These are phyloP conservation scores for Boletus tomentosulus DNA, from an alignment of 768 basidiomycete species.

Conservation along the genomic window DNA sequence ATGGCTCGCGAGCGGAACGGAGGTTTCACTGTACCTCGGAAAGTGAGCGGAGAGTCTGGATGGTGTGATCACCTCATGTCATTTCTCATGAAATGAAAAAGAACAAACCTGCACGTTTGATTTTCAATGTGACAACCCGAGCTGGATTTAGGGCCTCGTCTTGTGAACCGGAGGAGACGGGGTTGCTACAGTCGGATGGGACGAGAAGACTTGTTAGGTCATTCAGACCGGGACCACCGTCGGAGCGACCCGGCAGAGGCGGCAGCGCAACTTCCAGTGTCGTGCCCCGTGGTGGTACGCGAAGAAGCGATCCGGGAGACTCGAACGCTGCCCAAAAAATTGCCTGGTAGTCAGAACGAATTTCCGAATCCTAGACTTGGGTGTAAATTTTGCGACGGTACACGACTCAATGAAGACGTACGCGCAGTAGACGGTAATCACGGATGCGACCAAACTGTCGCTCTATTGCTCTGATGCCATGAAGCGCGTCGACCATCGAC, in stretches of 20 bases:
- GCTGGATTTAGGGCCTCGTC: neutral
- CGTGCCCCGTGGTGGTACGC: constrained; percentile 32
- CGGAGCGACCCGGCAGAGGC: constrained; percentile 11
- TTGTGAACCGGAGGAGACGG: neutral
- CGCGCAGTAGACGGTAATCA: constrained; percentile 41
- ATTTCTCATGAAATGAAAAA: neutral
- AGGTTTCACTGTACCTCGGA: constrained; percentile 20
- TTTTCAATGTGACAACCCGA: constrained; percentile 13
- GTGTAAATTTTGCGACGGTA: neutral
- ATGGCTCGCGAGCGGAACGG: constrained; percentile 27
- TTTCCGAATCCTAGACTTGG: constrained; percentile 43
- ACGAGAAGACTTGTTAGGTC: constrained; percentile 29
- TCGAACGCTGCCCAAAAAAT: constrained; percentile 44
- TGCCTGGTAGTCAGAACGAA: constrained; percentile 39
- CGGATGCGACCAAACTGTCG: constrained; percentile 47
- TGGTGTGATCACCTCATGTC: neutral
- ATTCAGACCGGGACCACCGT: constrained; percentile 33
- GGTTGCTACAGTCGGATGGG: constrained; percentile 6
- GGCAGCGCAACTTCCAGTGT: constrained; percentile 31
- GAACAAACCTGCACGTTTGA: constrained; percentile 27
- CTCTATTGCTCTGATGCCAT: constrained; percentile 54
- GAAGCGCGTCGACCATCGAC: constrained; percentile 48
- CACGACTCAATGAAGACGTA: constrained; percentile 18
- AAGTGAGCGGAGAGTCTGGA: constrained; percentile 18
- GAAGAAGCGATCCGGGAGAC: constrained; percentile 38